Conservation (phyloP, 805 yeast genomes). For the Candida sphagnicola region DNA sequence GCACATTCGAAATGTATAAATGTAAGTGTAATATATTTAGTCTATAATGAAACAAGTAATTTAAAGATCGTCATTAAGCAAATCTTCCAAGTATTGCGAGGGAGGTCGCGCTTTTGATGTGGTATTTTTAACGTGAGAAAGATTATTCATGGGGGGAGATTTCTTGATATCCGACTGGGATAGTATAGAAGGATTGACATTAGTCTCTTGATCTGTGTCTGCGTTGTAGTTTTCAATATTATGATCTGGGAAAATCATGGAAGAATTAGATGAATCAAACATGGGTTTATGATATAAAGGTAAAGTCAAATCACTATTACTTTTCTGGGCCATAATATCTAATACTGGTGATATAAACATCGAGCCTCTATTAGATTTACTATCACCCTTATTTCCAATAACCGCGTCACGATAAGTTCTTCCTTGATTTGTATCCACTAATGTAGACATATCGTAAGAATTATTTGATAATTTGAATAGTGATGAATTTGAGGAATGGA, state of each 20-base stretch:
- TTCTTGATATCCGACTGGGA: too few species aligned
- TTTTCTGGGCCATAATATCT: constrained; percentile 17
- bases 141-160: background rate
- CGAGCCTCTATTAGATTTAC: constrained; percentile 31
- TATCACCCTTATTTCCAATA: constrained; percentile 4
- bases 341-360: constrained; percentile 53
- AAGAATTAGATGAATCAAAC: background rate
- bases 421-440: constrained; percentile 12
- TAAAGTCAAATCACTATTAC: background rate
- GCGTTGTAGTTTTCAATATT: too few species aligned
- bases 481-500: constrained; percentile 2
- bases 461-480: constrained; percentile 3
- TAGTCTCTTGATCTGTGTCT: too few species aligned
- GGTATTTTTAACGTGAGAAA: background rate
- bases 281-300: constrained; percentile 4
- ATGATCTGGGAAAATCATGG: too few species aligned
- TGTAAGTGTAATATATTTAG: too few species aligned
- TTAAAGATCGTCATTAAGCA: constrained; percentile 34
- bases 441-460: constrained; percentile 2
- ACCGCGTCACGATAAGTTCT: constrained; percentile 26
- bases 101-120: constrained; percentile 36
- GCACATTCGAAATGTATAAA: too few species aligned
- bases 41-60: background rate
- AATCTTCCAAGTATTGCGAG: constrained; percentile 44
- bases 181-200: too few species aligned